phyloP scores from a whole-genome alignment of 2,329 filamentous ascomycete genomes.

The Colletotrichum tofieldiae region DNA sequence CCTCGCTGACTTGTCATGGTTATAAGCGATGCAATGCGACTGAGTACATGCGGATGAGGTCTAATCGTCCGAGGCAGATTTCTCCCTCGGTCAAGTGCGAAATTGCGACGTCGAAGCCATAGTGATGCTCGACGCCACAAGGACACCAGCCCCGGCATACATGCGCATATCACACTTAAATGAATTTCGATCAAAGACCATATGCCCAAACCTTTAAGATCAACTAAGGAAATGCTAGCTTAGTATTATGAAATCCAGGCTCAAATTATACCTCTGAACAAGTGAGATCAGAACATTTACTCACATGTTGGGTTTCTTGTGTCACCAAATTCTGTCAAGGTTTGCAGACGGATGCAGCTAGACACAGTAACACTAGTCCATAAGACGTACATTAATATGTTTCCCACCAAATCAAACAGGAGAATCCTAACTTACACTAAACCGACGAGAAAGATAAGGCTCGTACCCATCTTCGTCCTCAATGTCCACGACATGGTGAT shows the following conservation, averaged over 20 bases:
- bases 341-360: neutral
- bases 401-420: accelerated
- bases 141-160: neutral
- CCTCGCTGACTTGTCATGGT: neutral
- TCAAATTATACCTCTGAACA: neutral
- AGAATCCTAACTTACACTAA: neutral
- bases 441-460: conserved; percentile 2
- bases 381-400: no score
- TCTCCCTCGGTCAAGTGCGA: neutral
- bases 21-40: neutral
- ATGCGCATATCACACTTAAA: neutral
- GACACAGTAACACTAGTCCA: neutral
- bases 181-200: conserved; percentile 3
- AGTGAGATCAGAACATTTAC: neutral
- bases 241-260: no score
- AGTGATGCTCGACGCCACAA: neutral
- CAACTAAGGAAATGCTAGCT: neutral
- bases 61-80: neutral
- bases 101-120: neutral
- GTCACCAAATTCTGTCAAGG: neutral
- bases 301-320: neutral
- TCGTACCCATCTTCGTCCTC: neutral
- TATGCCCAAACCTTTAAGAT: neutral
- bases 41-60: neutral
- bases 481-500: neutral